These are phyloP conservation scores for Xanthoparmelia taractica DNA, from an alignment of 495 filamentous ascomycete species.

Conservation along the genomic window DNA sequence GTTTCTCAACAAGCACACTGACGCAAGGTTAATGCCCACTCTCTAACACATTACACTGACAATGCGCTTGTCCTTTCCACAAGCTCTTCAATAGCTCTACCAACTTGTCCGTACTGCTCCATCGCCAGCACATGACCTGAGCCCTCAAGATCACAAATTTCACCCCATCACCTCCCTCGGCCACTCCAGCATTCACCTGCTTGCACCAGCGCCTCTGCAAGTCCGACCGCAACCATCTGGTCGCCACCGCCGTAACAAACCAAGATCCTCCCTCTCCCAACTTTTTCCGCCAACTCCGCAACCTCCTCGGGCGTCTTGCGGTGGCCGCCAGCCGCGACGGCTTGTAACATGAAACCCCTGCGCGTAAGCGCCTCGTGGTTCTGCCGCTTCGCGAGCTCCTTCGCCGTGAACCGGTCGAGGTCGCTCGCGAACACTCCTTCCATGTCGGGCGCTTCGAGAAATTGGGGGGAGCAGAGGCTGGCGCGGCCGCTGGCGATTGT, in stretches of 20 bases:
- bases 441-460: background rate
- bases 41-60: background rate
- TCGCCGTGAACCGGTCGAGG: background rate
- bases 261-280: background rate
- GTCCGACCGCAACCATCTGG: background rate
- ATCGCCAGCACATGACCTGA: background rate
- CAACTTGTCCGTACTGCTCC: background rate
- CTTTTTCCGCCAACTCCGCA: background rate
- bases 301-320: background rate
- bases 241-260: background rate
- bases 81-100: background rate
- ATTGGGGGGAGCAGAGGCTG: background rate
- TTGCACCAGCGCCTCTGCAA: background rate
- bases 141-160: background rate
- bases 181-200: background rate
- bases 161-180: background rate
- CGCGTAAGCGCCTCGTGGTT: background rate
- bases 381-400: background rate
- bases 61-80: background rate
- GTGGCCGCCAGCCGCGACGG: background rate
- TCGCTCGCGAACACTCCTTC: background rate
- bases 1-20: too few species aligned
- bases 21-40: too few species aligned
- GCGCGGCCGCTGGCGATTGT: background rate
- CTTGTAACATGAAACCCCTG: background rate